Evolutionary conservation across 2,329 filamentous ascomycete genomes (phyloP), one percentile per base, ranked within the genome.

Genomic region (Trichoderma guizhouense): DNA sequence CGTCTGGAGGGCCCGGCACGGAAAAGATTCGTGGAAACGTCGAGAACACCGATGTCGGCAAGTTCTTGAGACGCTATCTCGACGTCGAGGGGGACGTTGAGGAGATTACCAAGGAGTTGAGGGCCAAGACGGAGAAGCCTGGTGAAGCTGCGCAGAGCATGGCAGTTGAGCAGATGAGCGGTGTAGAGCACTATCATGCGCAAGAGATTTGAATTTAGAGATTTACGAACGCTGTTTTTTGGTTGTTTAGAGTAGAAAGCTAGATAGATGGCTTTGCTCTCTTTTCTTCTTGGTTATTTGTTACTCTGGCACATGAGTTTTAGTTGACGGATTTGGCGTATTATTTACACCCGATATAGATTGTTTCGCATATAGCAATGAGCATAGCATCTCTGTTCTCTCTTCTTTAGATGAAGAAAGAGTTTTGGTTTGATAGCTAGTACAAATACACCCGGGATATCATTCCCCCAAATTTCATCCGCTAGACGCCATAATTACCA

Each of bases 1-100:
- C 93, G 67, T 95, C 92, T 0, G 86, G 86, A 60, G 90, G 93
- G 4, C 86, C 88, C 0, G 86, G 88, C 47, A 88, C 91, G 0
- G 86, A 88, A 57, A 85, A 87, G 15, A 85, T 97, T 7, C 84
- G 89, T 3, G 95, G 95, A 8, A 98, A 98, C 80, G 91, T 97
- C 69, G 96, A 99, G 84, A 99, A 99, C 79, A 98, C 91, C 0
- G 94, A 98, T 30, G 87, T 99, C 1, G 96, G 96, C 39, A 84
- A 88, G 58, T 99, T 98, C 80, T 82, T 99, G 72, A 85, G 89
- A 8, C 84, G 90, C 9, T 99, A 96, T 78, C 87, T 99, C 0
- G 88, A 88, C 63, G 89, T 98, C 1, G 91, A 39, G 36, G 36
- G 36, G 15, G 15, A 98, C 78, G 89, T 97, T 2, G 88, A 93